Percentiles rank a stretch among this genome's conserved stretches.
These are phyloP conservation scores for Luffa aegyptiaca DNA, from an alignment of 306 rosid genomes.

Conservation along the genomic window DNA sequence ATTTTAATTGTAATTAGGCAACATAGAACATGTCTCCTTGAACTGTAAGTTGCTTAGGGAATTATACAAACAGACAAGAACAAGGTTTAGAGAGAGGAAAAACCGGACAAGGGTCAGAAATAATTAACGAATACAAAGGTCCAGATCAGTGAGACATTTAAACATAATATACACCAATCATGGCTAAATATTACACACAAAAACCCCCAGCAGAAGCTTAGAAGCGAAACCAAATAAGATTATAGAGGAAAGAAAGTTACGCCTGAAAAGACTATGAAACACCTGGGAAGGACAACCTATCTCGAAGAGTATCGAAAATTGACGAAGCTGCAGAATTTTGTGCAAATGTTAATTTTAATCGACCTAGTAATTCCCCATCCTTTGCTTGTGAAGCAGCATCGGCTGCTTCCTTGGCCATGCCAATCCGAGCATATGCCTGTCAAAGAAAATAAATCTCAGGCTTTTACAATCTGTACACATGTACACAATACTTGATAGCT, in stretches of 20 bases:
- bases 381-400: slow-evolving; percentile 96
- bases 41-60: not conserved
- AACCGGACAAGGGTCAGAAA: not conserved
- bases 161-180: not conserved
- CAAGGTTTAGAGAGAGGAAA: not conserved
- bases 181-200: not conserved
- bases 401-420: slow-evolving; percentile 97
- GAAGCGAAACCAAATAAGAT: not conserved
- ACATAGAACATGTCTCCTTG: not conserved
- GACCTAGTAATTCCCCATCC: slow-evolving; percentile 89
- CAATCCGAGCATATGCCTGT: slow-evolving; percentile 91
- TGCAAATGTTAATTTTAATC: slow-evolving; percentile 67
- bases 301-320: slow-evolving; percentile 82
- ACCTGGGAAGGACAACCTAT: slow-evolving; percentile 68
- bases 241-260: not conserved
- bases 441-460: not conserved
- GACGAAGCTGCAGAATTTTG: slow-evolving; percentile 80
- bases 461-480: not conserved
- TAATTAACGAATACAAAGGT: not conserved
- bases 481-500: not conserved
- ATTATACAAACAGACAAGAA: not conserved
- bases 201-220: not conserved
- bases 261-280: slow-evolving; percentile 29
- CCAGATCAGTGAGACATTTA: not conserved
- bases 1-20: not conserved